Evolutionary conservation across 805 yeast genomes (phyloP).

Genomic region (Schwanniomyces pseudopolymorphus): DNA sequence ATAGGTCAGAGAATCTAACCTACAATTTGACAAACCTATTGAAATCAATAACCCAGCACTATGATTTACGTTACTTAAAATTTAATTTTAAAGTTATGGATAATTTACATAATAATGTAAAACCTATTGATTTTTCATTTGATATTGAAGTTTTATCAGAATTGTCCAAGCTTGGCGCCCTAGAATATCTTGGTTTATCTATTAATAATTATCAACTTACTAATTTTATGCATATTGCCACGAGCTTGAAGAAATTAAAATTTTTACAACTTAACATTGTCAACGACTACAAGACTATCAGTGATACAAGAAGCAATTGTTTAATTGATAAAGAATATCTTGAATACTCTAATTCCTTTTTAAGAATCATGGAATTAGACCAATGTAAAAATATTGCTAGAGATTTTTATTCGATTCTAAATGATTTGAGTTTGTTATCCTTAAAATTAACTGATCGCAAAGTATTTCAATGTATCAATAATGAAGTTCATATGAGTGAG

Average conservation of each 20-base stretch:
- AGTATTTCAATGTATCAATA: conserved; percentile 1
- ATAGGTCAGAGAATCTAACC: conserved; percentile 6
- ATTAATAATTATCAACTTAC: conserved; percentile 7
- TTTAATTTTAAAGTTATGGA: conserved; percentile 6
- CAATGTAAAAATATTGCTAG: neutral
- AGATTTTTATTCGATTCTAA: conserved; percentile 1
- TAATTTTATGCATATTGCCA: conserved; percentile 4
- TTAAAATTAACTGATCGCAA: conserved; percentile 1
- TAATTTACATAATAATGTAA: neutral
- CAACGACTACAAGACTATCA: neutral
- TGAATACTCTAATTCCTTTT: neutral
- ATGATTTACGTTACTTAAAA: conserved; percentile 5
- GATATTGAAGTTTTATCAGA: neutral
- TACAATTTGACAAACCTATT: conserved; percentile 2
- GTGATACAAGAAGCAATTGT: neutral
- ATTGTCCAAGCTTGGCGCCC: conserved; percentile 2
- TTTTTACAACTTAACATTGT: conserved; percentile 5
- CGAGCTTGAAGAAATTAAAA: conserved; percentile 1
- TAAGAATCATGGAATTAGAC: neutral
- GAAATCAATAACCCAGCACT: conserved; percentile 3
- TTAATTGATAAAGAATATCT: neutral
- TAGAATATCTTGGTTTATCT: conserved; percentile 9
- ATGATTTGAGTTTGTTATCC: conserved; percentile 3
- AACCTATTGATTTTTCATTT: conserved; percentile 2
- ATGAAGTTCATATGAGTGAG: neutral